Percentiles rank a stretch among this genome's conserved stretches.
Evolutionary conservation across 2,329 filamentous ascomycete genomes (phyloP).

Genomic region (Cordyceps tenuipes): DNA sequence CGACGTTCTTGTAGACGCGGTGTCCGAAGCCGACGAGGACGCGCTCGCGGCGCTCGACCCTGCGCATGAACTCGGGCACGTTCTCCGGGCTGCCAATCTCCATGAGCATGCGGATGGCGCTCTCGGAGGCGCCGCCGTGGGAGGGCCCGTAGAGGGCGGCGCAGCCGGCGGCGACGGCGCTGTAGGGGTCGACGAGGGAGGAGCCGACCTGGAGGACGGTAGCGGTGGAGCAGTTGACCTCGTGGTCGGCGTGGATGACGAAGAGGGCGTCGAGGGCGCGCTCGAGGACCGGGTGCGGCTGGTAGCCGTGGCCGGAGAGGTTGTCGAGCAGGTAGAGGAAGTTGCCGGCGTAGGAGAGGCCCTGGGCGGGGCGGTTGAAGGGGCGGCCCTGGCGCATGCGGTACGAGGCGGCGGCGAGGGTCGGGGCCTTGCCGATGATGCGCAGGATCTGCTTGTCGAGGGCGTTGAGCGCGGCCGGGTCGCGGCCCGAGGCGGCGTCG

Average conservation of each 20-base stretch:
- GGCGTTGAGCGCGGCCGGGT: constrained; percentile 31
- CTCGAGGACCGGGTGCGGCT: constrained; percentile 40
- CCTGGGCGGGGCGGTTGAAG: constrained; percentile 39
- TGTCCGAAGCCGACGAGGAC: constrained; percentile 49
- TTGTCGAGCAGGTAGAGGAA: constrained; percentile 46
- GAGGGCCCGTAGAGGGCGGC: constrained; percentile 47
- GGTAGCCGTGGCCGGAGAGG: constrained; percentile 37
- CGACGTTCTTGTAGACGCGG: constrained; percentile 45
- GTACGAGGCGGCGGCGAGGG: constrained; percentile 42
- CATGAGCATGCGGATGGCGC: constrained; percentile 45
- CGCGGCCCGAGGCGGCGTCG: constrained; percentile 30
- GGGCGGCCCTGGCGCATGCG: constrained; percentile 43
- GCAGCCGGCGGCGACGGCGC: constrained; percentile 43
- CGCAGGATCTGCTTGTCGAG: constrained; percentile 45
- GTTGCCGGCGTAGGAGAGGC: constrained; percentile 46
- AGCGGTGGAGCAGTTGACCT: constrained; percentile 49
- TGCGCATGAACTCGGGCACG: constrained; percentile 40
- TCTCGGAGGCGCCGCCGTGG: constrained; percentile 51
- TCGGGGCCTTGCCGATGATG: constrained; percentile 43
- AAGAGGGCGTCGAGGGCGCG: constrained; percentile 45
- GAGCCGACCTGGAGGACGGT: constrained; percentile 48
- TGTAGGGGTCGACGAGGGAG: constrained; percentile 47
- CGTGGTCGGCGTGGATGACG: constrained; percentile 50
- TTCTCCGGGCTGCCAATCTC: constrained; percentile 42
- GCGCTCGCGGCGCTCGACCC: constrained; percentile 41